Evolutionary conservation across 106 monocot species (phyloP).

Genomic region (Iris macrosiphon): DNA sequence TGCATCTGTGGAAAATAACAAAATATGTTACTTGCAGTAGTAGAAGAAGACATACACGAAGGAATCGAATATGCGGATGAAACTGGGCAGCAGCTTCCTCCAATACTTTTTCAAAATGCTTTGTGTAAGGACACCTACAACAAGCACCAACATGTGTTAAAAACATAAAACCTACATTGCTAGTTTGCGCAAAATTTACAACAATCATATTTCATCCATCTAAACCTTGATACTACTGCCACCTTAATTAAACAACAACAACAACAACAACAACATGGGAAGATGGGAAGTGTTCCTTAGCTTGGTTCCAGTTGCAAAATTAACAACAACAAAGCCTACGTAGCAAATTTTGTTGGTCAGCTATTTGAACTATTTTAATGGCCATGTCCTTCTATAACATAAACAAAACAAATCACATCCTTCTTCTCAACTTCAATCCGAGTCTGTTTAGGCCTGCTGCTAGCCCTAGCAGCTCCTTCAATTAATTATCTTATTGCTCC

Average conservation of each 20-base stretch:
- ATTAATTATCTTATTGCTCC: no score
- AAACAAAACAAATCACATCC: no score
- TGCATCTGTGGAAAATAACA: not conserved
- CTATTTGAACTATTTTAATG: no score
- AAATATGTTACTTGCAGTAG: not conserved
- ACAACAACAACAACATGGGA: not conserved
- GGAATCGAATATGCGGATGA: slow-evolving; percentile 61
- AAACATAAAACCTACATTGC: not conserved
- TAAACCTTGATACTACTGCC: not conserved
- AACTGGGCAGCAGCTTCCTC: slow-evolving; percentile 89
- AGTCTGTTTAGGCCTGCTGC: no score
- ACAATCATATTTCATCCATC: not conserved
- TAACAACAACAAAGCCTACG: no score
- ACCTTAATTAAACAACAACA: no score
- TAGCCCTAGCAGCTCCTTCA: no score
- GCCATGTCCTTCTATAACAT: no score
- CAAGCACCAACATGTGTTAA: not conserved
- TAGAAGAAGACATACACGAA: slow-evolving; percentile 38
- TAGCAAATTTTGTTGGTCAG: no score
- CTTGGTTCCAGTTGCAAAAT: not conserved
- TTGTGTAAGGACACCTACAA: slow-evolving; percentile 67
- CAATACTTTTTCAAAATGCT: slow-evolving; percentile 76
- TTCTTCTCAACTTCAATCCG: no score
- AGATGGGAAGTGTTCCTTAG: not conserved
- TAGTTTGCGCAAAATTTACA: not conserved